Conservation (phyloP, 495 filamentous ascomycete genomes). For the Chaetomidium leptoderma region DNA sequence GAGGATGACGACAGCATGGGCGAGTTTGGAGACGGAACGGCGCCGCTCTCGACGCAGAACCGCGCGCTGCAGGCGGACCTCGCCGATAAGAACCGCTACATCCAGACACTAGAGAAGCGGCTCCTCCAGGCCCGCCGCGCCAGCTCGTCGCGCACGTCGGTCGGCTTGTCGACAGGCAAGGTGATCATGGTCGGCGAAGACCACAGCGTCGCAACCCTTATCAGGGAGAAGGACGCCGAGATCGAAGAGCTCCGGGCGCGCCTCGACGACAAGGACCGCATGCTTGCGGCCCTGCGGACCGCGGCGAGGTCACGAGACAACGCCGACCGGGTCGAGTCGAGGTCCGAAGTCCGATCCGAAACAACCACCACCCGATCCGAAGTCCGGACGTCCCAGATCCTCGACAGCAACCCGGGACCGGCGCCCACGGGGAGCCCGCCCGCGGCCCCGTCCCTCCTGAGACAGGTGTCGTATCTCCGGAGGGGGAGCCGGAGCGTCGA, state of each 20-base stretch:
- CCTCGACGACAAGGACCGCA: constrained; percentile 92
- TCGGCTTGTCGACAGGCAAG: constrained; percentile 57
- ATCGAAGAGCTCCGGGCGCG: constrained; percentile 85
- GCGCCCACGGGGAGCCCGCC: constrained; percentile 37
- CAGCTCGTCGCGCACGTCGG: constrained; percentile 80
- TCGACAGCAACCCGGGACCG: constrained; percentile 36
- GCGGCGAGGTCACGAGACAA: constrained; percentile 82
- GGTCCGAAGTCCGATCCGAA: constrained; percentile 40
- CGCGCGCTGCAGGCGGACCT: constrained; percentile 89
- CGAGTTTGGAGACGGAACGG: constrained; percentile 84
- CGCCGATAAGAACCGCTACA: constrained; percentile 92
- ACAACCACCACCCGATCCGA: constrained; percentile 40
- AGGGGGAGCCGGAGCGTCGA: constrained; percentile 69
- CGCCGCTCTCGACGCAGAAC: constrained; percentile 74
- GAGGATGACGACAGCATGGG: constrained; percentile 72
- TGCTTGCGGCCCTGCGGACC: constrained; percentile 83
- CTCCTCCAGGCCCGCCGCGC: constrained; percentile 86
- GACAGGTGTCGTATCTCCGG: constrained; percentile 38
- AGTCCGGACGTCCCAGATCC: constrained; percentile 43
- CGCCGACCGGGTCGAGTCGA: constrained; percentile 55
- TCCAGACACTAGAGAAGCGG: constrained; percentile 85
- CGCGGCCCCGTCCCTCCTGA: constrained; percentile 33
- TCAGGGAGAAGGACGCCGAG: constrained; percentile 90
- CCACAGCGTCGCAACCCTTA: constrained; percentile 57
- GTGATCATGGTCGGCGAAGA: constrained; percentile 61